Evolutionary conservation across 2,329 filamentous ascomycete species (phyloP).

Genomic region (Lomentospora prolificans): DNA sequence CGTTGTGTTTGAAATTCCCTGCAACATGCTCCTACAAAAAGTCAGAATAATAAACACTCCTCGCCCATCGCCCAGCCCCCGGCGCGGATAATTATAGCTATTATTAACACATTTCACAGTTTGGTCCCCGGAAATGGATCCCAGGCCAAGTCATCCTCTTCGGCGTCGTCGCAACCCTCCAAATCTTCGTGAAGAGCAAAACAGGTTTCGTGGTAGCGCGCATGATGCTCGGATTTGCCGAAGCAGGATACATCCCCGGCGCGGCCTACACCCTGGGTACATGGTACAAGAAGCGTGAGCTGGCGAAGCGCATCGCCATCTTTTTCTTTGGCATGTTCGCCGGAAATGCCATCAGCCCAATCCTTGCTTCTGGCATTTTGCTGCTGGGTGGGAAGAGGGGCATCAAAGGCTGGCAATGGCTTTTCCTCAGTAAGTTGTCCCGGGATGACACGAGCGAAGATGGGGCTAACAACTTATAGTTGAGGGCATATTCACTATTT

Average conservation of each 20-base stretch:
- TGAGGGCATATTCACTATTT: conserved; percentile 33
- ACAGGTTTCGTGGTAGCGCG: conserved; percentile 34
- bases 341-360: conserved; percentile 36
- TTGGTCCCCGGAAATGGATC: conserved; percentile 38
- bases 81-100: no score
- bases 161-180: conserved; percentile 33
- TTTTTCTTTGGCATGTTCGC: conserved; percentile 46
- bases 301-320: conserved; percentile 35
- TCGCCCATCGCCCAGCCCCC: neutral
- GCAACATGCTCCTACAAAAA: conserved; percentile 32
- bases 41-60: conserved; percentile 10
- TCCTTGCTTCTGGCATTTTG: conserved; percentile 37
- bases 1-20: conserved; percentile 40
- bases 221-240: conserved; percentile 34
- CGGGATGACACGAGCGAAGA: neutral
- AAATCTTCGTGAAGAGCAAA: conserved; percentile 30
- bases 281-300: conserved; percentile 37
- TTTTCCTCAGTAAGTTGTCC: conserved; percentile 31
- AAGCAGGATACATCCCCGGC: conserved; percentile 42
- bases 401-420: conserved; percentile 39
- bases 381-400: conserved; percentile 30
- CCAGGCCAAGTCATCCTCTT: conserved; percentile 37
- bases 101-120: conserved; percentile 14
- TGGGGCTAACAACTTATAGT: conserved; percentile 19
- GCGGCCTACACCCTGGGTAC: conserved; percentile 40